These are phyloP conservation scores for Malassezia obtusa DNA, from an alignment of 1,284 basidiomycete species.

Conservation along the genomic window DNA sequence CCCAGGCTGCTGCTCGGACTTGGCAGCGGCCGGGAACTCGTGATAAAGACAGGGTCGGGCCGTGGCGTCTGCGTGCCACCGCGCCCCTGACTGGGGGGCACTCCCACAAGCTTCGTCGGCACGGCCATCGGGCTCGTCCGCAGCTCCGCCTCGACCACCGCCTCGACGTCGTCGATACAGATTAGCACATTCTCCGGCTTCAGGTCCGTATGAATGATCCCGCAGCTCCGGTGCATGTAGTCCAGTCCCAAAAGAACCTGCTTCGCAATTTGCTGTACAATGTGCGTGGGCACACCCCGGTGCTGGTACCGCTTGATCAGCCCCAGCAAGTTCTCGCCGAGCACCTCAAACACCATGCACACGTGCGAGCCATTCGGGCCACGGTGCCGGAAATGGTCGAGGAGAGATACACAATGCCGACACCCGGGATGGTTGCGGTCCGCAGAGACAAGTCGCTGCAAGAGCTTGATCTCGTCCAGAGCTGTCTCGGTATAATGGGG, in stretches of 20 bases:
- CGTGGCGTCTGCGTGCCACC: conserved; percentile 95
- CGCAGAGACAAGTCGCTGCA: conserved; percentile 85
- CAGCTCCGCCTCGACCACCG: conserved; percentile 78
- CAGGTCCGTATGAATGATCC: conserved; percentile 72
- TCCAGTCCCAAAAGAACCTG: conserved; percentile 89
- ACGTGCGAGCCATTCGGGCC: conserved; percentile 95
- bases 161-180: conserved; percentile 91
- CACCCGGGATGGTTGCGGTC: conserved; percentile 53
- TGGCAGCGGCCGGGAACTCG: conserved; percentile 83
- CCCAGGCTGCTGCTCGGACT: conserved; percentile 64
- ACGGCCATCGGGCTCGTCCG: conserved; percentile 56
- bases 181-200: conserved; percentile 98
- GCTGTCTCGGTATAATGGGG: conserved; percentile 95
- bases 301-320: conserved; percentile 93
- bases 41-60: conserved; percentile 77
- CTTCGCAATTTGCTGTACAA: conserved; percentile 94
- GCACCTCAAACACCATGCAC: conserved; percentile 99
- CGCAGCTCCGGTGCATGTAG: conserved; percentile 93
- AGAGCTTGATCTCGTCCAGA: conserved; percentile 93
- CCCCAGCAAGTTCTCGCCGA: conserved; percentile 94
- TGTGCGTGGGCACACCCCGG: conserved; percentile 83
- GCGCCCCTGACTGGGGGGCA: conserved; percentile 84
- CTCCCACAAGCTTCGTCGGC: conserved; percentile 77
- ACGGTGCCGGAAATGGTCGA: conserved; percentile 92
- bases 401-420: conserved; percentile 71